Conservation (phyloP, 1,139 yeast genomes). For the Suhomyces yuchorum region DNA sequence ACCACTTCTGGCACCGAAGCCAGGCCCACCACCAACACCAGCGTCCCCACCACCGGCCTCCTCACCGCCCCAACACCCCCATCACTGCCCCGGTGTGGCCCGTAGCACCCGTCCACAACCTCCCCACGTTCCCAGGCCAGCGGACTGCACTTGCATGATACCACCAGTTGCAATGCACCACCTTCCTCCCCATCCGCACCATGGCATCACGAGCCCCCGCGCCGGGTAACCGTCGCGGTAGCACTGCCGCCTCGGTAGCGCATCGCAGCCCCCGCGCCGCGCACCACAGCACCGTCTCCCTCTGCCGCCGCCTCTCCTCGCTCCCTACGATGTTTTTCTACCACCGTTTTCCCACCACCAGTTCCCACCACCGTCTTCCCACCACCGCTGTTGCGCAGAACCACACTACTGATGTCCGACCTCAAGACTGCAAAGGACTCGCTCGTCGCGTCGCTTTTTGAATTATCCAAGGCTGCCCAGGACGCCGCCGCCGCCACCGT, state of each 20-base stretch:
- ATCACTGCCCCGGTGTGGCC: too few species aligned
- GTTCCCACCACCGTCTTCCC: conserved; percentile 12
- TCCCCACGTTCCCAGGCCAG: too few species aligned
- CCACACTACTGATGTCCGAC: conserved; percentile 31
- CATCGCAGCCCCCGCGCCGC: background rate
- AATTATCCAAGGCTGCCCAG: conserved; percentile 77
- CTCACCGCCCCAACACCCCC: too few species aligned
- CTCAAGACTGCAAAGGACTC: conserved; percentile 47
- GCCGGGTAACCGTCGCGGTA: conserved; percentile 12
- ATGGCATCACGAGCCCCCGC: conserved; percentile 2
- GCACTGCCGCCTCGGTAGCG: conserved; percentile 5
- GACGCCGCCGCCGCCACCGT: conserved; percentile 80
- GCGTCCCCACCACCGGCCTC: too few species aligned
- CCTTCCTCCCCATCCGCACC: background rate
- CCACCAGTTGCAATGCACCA: background rate
- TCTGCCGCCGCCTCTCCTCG: background rate
- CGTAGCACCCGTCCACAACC: background rate
- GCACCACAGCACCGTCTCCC: conserved; percentile 11
- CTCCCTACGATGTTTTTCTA: background rate
- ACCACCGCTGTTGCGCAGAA: conserved; percentile 8
- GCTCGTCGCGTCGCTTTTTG: conserved; percentile 75
- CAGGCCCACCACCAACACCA: too few species aligned
- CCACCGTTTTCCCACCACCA: conserved; percentile 5
- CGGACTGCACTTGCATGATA: background rate
- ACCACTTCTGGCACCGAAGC: too few species aligned